phyloP scores from a whole-genome alignment of 805 yeast genomes.

The Yamadazyma endophytica region DNA sequence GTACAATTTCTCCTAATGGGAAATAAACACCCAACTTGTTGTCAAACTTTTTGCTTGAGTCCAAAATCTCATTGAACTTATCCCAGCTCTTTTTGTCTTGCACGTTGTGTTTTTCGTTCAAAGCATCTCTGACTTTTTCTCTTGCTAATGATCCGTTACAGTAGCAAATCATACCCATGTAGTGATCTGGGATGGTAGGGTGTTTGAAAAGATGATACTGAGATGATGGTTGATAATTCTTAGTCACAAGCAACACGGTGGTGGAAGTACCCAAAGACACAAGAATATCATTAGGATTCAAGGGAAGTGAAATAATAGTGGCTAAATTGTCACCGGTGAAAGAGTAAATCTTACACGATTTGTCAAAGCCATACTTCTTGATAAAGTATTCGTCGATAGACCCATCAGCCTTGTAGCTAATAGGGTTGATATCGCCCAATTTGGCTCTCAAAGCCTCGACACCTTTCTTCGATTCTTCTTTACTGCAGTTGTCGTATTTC shows the following conservation, averaged over 20 bases:
- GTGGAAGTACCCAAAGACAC: slow-evolving; percentile 91
- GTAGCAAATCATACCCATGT: slow-evolving; percentile 95
- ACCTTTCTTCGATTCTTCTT: slow-evolving; percentile 19
- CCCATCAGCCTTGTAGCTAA: slow-evolving; percentile 50
- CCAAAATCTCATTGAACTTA: slow-evolving; percentile 53
- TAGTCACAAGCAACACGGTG: slow-evolving; percentile 77
- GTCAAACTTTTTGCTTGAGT: slow-evolving; percentile 29
- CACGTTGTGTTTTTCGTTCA: slow-evolving; percentile 44
- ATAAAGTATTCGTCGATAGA: slow-evolving; percentile 56
- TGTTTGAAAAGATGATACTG: slow-evolving; percentile 84
- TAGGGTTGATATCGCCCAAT: slow-evolving; percentile 51
- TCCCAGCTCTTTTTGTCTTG: slow-evolving; percentile 48
- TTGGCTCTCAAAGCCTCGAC: slow-evolving; percentile 43
- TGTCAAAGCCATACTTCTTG: slow-evolving; percentile 57
- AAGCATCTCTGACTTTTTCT: slow-evolving; percentile 63
- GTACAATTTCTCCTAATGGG: slow-evolving; percentile 89
- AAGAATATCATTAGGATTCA: slow-evolving; percentile 69
- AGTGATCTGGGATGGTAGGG: slow-evolving; percentile 71
- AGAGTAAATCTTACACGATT: slow-evolving; percentile 59
- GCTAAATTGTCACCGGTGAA: slow-evolving; percentile 93
- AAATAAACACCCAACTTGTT: slow-evolving; percentile 72
- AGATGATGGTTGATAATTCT: slow-evolving; percentile 70
- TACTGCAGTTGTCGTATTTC: slow-evolving; percentile 31
- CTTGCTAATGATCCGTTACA: slow-evolving; percentile 89
- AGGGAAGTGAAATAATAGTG: slow-evolving; percentile 78